A percentile compares a stretch with the other conserved stretches of the same genome.
These are phyloP conservation scores for Pseudofabraea citricarpa DNA, from an alignment of 2,329 filamentous ascomycete genomes.

Conservation along the genomic window DNA sequence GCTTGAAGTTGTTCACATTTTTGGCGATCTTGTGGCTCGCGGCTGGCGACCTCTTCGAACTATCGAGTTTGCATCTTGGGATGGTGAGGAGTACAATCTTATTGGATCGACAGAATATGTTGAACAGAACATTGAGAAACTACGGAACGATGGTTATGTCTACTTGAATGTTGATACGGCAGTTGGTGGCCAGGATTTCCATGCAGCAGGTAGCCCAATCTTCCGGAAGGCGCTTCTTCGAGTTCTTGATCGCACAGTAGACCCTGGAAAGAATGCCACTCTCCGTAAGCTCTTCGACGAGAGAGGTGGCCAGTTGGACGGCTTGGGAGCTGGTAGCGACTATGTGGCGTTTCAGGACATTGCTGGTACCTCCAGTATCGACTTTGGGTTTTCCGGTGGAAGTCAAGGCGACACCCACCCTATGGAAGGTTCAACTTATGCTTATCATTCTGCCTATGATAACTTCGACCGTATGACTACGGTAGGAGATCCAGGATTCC, in stretches of 20 bases:
- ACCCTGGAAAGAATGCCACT: slow-evolving; percentile 68
- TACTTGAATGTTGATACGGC: slow-evolving; percentile 91
- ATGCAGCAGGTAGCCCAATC: slow-evolving; percentile 75
- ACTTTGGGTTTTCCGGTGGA: slow-evolving; percentile 63
- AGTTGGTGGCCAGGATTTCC: slow-evolving; percentile 70
- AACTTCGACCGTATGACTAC: slow-evolving; percentile 80
- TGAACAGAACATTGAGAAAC: slow-evolving; percentile 70
- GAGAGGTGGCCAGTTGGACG: slow-evolving; percentile 54
- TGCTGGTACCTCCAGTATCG: slow-evolving; percentile 80
- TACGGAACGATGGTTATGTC: slow-evolving; percentile 72
- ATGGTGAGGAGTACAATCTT: slow-evolving; percentile 87
- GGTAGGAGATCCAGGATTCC: slow-evolving; percentile 76
- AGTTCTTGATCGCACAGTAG: slow-evolving; percentile 68
- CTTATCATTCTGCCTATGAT: slow-evolving; percentile 83
- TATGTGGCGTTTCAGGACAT: slow-evolving; percentile 90
- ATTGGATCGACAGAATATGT: slow-evolving; percentile 95
- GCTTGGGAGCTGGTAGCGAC: slow-evolving; percentile 72
- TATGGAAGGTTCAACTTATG: slow-evolving; percentile 51
- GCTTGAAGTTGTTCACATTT: slow-evolving; percentile 80
- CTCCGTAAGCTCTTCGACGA: slow-evolving; percentile 74
- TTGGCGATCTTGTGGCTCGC: slow-evolving; percentile 69
- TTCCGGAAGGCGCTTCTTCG: slow-evolving; percentile 69
- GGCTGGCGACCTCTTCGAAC: slow-evolving; percentile 93
- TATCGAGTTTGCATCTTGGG: slow-evolving; percentile 96
- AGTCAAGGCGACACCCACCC: not conserved